Evolutionary conservation across 78 protist species (phyloP), one percentile per base, ranked within the genome.

Genomic region (Trichosphaerium sp.): DNA sequence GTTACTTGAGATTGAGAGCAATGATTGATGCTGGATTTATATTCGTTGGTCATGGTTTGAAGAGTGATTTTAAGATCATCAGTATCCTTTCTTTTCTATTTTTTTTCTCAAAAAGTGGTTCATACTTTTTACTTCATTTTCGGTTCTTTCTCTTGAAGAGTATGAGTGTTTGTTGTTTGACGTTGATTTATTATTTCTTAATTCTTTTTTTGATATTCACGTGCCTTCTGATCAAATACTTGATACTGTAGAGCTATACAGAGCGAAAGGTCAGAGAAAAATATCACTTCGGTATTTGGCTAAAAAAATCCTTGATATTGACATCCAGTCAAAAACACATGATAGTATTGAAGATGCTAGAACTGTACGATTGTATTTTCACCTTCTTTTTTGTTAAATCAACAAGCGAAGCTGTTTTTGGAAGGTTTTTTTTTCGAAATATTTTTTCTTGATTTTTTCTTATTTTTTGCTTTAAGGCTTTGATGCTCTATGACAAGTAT

Each of bases 11-110:
- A 48, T 55, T 91, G 29, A 67, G 92, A 18, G 42, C 32, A 21
- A 82, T 91, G 1, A 81, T 63, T 0, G 96, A 91, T 15, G 54
- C 66, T 25, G 83, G 89, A 10, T 75, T 65, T 10, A 47, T 34
- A 10, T 86, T 91, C 49, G 84, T 91, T 4, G 96, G 96, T 28
- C 96, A 91, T 47, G 93, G 92, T 12, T 61, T 91, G 7, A 44
- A 65, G 23, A 69, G 85, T 38, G 96, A 88, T 58, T 88, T 91
- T 61, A 65, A 91, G 18, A 80, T 86, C 66, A 74, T 88, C 60
- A 83, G 49, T 67, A 40, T 31, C 18, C 42, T 32, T 40, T 61
- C 8, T 61, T 37, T 31, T 31, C 55, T 61, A 15, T 55, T 34
- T 23, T 65, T 8, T 48, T 59, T 0, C 55, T 41, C 10, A 29